Evolutionary conservation across 2,329 filamentous ascomycete species (phyloP).

Genomic region (Aspergillus sp.): DNA sequence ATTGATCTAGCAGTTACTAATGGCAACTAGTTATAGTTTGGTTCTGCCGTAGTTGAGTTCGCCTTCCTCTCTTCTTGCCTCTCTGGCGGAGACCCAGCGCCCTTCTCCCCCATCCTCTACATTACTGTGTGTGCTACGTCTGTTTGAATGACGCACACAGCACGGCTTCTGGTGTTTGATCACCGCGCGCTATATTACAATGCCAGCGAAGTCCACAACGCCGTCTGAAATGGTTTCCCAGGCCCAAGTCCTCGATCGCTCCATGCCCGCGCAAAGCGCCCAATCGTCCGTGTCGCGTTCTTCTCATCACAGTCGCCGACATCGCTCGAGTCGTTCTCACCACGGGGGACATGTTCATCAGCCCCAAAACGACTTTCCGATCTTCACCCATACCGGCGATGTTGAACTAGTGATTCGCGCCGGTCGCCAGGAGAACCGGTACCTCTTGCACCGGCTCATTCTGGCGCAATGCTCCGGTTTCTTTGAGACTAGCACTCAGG

Average conservation of each 20-base stretch:
- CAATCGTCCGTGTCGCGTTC: conserved; percentile 65
- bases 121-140: conserved; percentile 3
- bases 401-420: conserved; percentile 81
- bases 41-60: conserved; percentile 5
- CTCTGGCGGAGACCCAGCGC: neutral
- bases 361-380: conserved; percentile 85
- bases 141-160: conserved; percentile 17
- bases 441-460: conserved; percentile 83
- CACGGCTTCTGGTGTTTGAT: conserved; percentile 15
- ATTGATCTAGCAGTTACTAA: conserved; percentile 2
- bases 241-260: conserved; percentile 49
- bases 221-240: conserved; percentile 38
- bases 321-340: conserved; percentile 79
- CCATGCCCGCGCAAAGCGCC: conserved; percentile 60
- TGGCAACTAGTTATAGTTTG: neutral
- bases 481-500: conserved; percentile 77
- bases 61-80: conserved; percentile 1
- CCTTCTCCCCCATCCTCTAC: neutral
- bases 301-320: conserved; percentile 59
- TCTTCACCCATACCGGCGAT: conserved; percentile 87
- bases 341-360: conserved; percentile 68
- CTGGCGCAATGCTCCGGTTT: conserved; percentile 89
- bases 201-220: conserved; percentile 19
- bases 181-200: conserved; percentile 18
- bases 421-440: conserved; percentile 72